Conservation (phyloP, 2,329 filamentous ascomycete genomes). For the Lachnellula arida region DNA sequence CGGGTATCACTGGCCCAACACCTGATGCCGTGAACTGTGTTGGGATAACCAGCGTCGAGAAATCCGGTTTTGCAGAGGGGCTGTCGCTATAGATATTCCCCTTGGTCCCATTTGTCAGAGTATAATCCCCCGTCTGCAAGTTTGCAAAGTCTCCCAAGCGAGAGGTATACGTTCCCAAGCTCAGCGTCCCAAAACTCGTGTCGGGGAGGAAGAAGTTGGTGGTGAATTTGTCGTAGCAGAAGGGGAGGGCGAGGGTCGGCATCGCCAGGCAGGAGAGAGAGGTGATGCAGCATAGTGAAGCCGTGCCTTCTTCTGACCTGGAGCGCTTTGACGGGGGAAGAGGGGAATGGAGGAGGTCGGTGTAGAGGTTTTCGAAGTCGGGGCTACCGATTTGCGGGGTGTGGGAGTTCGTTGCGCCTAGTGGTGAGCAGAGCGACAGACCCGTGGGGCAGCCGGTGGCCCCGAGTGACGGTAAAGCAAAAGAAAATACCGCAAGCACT, state of each 20-base stretch:
- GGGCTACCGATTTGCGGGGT: slow-evolving; percentile 28
- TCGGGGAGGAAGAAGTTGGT: slow-evolving; percentile 45
- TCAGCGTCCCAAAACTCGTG: slow-evolving; percentile 42
- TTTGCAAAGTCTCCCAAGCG: slow-evolving; percentile 36
- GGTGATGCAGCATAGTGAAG: slow-evolving; percentile 26
- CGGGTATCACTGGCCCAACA: slow-evolving; percentile 42
- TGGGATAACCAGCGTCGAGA: slow-evolving; percentile 39
- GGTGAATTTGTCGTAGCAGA: slow-evolving; percentile 50
- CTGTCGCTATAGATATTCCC: slow-evolving; percentile 42
- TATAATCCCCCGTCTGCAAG: slow-evolving; percentile 41
- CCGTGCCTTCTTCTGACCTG: neutral
- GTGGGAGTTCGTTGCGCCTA: slow-evolving; percentile 24
- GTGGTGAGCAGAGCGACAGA: slow-evolving; percentile 31
- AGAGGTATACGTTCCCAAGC: slow-evolving; percentile 39
- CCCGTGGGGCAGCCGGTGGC: slow-evolving; percentile 19
- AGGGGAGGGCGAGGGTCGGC: slow-evolving; percentile 36
- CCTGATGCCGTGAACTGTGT: slow-evolving; percentile 42
- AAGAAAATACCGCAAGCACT: too few relatives aligned
- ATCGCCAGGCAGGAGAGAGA: slow-evolving; percentile 25
- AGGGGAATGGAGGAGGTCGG: slow-evolving; percentile 29
- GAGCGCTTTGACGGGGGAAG: slow-evolving; percentile 23
- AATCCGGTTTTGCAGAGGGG: slow-evolving; percentile 38
- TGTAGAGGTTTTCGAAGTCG: slow-evolving; percentile 30
- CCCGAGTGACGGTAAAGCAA: neutral
- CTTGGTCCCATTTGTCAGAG: slow-evolving; percentile 32